Evolutionary conservation across 2,329 filamentous ascomycete genomes (phyloP).

Genomic region (Trichophyton simii): DNA sequence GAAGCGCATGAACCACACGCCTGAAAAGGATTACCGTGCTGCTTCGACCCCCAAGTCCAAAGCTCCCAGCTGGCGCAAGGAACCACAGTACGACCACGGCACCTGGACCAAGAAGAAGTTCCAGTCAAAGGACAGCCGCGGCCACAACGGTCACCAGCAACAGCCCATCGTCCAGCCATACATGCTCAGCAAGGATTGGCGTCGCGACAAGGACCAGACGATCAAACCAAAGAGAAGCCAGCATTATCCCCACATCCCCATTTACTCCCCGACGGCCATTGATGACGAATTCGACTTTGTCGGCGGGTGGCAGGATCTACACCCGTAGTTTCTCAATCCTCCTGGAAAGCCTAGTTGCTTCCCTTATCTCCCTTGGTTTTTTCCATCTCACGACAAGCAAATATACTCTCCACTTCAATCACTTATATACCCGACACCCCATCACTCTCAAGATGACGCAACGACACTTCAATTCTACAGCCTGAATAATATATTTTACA

Average conservation of each 20-base stretch:
- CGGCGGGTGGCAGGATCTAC: slow-evolving; percentile 71
- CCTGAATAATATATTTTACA: slow-evolving; percentile 4
- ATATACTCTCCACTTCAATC: not conserved
- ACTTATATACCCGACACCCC: not conserved
- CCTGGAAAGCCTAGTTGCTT: slow-evolving; percentile 11
- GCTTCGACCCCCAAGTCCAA: slow-evolving; percentile 33
- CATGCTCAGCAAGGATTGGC: slow-evolving; percentile 37
- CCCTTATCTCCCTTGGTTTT: slow-evolving; percentile 13
- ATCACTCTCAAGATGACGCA: slow-evolving; percentile 3
- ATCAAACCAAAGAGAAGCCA: slow-evolving; percentile 20
- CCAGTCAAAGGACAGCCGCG: slow-evolving; percentile 8
- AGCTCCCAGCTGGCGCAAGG: slow-evolving; percentile 32
- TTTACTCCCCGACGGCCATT: slow-evolving; percentile 37
- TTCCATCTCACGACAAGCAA: slow-evolving; percentile 4
- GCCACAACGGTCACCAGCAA: slow-evolving; percentile 6
- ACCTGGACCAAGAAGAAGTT: slow-evolving; percentile 25
- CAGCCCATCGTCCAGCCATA: slow-evolving; percentile 27
- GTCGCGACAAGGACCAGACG: slow-evolving; percentile 25
- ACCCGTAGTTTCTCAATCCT: slow-evolving; percentile 40
- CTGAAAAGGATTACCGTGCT: slow-evolving; percentile 41
- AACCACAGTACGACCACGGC: slow-evolving; percentile 29
- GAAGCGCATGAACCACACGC: slow-evolving; percentile 57
- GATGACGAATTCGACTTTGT: slow-evolving; percentile 71
- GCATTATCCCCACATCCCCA: slow-evolving; percentile 18
- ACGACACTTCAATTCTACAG: slow-evolving; percentile 8